Percentiles rank a stretch among this genome's conserved stretches.
These are phyloP conservation scores for Botrytis deweyae DNA, from an alignment of 2,329 filamentous ascomycete genomes.

Conservation along the genomic window DNA sequence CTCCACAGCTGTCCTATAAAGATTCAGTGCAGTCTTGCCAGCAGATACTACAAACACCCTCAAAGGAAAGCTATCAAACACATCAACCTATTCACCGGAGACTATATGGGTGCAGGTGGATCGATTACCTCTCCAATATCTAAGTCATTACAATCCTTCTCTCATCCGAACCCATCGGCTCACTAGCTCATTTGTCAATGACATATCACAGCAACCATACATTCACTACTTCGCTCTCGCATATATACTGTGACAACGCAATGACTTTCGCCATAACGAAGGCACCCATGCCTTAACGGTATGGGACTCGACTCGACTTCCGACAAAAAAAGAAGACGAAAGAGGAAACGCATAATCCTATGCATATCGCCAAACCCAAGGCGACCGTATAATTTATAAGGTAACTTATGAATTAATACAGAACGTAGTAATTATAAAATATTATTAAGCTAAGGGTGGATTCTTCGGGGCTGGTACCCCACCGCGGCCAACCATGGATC, in stretches of 20 bases:
- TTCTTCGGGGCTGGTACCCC: not conserved
- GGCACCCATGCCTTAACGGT: slow-evolving; percentile 3
- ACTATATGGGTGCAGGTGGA: not conserved
- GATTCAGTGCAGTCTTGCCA: not conserved
- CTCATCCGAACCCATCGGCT: not conserved
- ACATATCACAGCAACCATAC: not conserved
- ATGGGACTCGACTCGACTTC: not conserved
- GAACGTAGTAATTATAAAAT: too few species aligned
- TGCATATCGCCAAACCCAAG: not conserved
- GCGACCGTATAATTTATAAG: not conserved
- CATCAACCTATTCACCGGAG: not conserved
- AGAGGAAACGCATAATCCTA: not conserved
- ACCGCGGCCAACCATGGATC: slow-evolving; percentile 1
- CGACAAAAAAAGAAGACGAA: not conserved
- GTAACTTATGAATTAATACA: too few species aligned
- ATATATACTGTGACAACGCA: not conserved
- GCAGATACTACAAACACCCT: not conserved
- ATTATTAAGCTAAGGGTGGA: not conserved
- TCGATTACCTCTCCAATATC: not conserved
- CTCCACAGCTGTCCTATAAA: not conserved
- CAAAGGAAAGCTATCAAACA: not conserved
- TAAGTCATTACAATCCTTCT: not conserved
- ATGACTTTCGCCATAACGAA: not conserved
- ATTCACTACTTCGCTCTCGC: not conserved
- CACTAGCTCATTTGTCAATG: not conserved